Base-by-base conservation (phyloP, 805 yeast genomes). In the Wickerhamomyces tratensis region DNA sequence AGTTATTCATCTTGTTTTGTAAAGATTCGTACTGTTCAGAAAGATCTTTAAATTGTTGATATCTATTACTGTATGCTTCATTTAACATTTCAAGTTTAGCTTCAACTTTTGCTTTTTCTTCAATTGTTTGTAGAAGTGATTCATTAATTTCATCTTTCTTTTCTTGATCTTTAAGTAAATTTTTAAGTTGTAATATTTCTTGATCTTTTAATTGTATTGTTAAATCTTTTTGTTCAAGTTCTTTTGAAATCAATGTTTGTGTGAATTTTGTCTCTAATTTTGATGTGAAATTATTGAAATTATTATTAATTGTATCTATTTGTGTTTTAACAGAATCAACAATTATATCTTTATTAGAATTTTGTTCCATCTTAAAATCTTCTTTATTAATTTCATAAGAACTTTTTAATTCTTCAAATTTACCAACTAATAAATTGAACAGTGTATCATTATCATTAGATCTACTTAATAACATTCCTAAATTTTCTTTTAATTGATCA, bases 271-370 rank as follows among this genome's bases (percentile, higher is more conserved):
- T 31, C 12, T 47, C 49, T 10, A 37, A 38, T 3, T 38, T 47
- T 29, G 57, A 50, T 14, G 54, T 60, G 37, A 64, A 62, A 39
- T 61, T 67, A 15, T 51, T 49, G 39, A 55, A 8, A 6, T 13
- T 31, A 9, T 12, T 12, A 31, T 6, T 8, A 13, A 31, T 31
- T 11, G 34, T 12, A 7, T 31, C n/a, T 31, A 12, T 4, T 12
- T 31, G 34, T 31, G 34, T 8, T 11, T 13, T 12, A 12, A 31
- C 11, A 8, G 6, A 12, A 31, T 12, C n/a, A 12, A 12, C n/a
- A 9, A 31, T 12, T 2, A 31, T 5, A 11, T 6, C 11, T 11
- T 20, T 20, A 20, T 20, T 20, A 20, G 20, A 20, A 20, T 20
- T 31, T 31, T 11, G 34, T 31, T 8, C 30, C 30, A 4, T 31